These are phyloP conservation scores for Cokeromyces recurvatus DNA, from an alignment of 371 early-diverging fungal genomes.

Conservation along the genomic window DNA sequence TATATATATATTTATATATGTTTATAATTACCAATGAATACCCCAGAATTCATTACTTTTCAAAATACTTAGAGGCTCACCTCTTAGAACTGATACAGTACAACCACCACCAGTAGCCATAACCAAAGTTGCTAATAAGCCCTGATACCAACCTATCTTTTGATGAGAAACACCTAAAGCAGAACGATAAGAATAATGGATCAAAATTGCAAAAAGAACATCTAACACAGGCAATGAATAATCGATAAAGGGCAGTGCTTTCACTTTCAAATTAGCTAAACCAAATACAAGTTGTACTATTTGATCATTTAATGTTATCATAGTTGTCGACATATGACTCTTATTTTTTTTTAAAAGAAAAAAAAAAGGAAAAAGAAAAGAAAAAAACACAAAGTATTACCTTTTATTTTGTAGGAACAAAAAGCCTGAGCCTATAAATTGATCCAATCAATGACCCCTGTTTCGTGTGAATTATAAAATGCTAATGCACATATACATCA, in stretches of 20 bases:
- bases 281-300: slow-evolving; percentile 27
- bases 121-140: slow-evolving; percentile 47
- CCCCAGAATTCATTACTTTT: slow-evolving; percentile 40
- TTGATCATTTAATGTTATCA: slow-evolving; percentile 24
- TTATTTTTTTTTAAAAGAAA: background rate
- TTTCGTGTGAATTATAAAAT: too few relatives aligned
- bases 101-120: slow-evolving; percentile 58
- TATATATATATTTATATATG: background rate
- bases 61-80: slow-evolving; percentile 38
- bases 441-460: too few relatives aligned
- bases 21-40: slow-evolving; percentile 31
- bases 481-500: too few relatives aligned
- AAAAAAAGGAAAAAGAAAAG: background rate
- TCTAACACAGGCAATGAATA: slow-evolving; percentile 38
- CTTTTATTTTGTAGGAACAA: too few relatives aligned
- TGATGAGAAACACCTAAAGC: slow-evolving; percentile 41
- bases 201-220: slow-evolving; percentile 49
- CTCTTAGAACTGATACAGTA: slow-evolving; percentile 34
- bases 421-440: too few relatives aligned
- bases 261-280: slow-evolving; percentile 18
- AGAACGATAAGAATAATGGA: slow-evolving; percentile 50
- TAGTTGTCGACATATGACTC: too few relatives aligned
- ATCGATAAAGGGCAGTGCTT: slow-evolving; percentile 24
- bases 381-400: background rate
- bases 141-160: slow-evolving; percentile 49